A percentile compares a stretch with the other conserved stretches of the same genome.
Evolutionary conservation across 2,329 filamentous ascomycete species (phyloP).

Genomic region (Stemphylium beticola): DNA sequence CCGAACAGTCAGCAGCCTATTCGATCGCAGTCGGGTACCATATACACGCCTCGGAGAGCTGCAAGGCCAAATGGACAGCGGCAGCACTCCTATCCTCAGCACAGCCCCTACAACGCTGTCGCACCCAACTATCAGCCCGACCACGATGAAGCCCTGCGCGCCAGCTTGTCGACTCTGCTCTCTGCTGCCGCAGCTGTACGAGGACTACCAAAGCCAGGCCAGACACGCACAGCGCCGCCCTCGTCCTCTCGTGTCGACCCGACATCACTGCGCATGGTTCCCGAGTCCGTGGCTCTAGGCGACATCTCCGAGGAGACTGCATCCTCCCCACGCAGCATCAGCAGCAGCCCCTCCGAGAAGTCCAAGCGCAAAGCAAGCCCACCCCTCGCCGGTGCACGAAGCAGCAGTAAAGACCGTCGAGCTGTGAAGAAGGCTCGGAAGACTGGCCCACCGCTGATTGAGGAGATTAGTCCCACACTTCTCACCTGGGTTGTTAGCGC

Average conservation of each 20-base stretch:
- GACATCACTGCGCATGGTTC: slow-evolving; percentile 63
- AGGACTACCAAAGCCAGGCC: slow-evolving; percentile 71
- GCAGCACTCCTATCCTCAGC: slow-evolving; percentile 53
- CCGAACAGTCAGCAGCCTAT: slow-evolving; percentile 62
- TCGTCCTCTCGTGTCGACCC: slow-evolving; percentile 55
- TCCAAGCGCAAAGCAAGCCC: slow-evolving; percentile 55
- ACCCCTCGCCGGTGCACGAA: slow-evolving; percentile 40
- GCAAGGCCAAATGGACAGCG: slow-evolving; percentile 44
- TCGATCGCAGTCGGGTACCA: slow-evolving; percentile 55
- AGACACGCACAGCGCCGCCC: slow-evolving; percentile 42
- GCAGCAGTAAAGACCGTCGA: slow-evolving; percentile 54
- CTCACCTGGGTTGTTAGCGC: slow-evolving; percentile 71
- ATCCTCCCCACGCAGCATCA: slow-evolving; percentile 36
- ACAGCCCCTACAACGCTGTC: slow-evolving; percentile 70
- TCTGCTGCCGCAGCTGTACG: slow-evolving; percentile 94
- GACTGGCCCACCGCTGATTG: slow-evolving; percentile 38
- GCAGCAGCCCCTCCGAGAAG: slow-evolving; percentile 45
- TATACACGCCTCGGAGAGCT: slow-evolving; percentile 52
- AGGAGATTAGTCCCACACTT: slow-evolving; percentile 63
- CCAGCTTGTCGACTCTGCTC: slow-evolving; percentile 90
- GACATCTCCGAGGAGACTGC: slow-evolving; percentile 40
- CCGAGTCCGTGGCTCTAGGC: slow-evolving; percentile 64
- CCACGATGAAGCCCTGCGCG: slow-evolving; percentile 89
- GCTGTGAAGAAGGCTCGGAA: slow-evolving; percentile 53
- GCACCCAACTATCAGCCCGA: slow-evolving; percentile 80